Conservation (phyloP, 371 early-diverging fungal genomes). For the Syncephalastrum sp. region DNA sequence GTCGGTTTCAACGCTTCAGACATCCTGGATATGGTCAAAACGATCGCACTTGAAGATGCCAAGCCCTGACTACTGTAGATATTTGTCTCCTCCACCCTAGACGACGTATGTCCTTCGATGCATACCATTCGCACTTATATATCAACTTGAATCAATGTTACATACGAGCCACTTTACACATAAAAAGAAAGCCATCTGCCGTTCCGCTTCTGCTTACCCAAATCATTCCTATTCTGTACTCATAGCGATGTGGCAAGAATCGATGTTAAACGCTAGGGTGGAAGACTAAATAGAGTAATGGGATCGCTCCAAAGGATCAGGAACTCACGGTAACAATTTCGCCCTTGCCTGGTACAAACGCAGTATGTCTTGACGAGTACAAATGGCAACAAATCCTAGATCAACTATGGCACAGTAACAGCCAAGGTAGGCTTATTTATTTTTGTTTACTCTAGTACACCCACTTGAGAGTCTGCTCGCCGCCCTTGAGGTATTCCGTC, state of each 20-base stretch:
- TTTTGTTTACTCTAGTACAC: conserved; percentile 29
- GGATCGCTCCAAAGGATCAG: no score
- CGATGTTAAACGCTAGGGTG: no score
- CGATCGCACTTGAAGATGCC: conserved; percentile 25
- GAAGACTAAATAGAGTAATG: no score
- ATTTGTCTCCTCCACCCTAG: not conserved
- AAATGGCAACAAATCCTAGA: not conserved
- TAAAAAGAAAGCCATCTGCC: no score
- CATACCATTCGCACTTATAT: no score
- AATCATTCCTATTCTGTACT: no score
- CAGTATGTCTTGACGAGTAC: not conserved
- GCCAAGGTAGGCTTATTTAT: conserved; percentile 4
- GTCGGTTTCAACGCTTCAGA: conserved; percentile 38
- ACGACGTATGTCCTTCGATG: no score
- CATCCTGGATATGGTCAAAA: conserved; percentile 35
- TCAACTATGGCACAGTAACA: no score
- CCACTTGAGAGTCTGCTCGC: conserved; percentile 45
- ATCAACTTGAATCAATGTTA: not conserved
- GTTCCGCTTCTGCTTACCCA: no score
- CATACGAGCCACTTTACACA: not conserved
- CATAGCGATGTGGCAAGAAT: no score
- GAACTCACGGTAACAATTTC: no score
- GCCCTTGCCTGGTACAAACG: conserved; percentile 9
- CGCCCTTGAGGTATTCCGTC: conserved; percentile 39
- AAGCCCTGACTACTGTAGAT: not conserved